Conservation (phyloP, 2,329 filamentous ascomycete genomes). For the Penicillium aurantiogriseum region DNA sequence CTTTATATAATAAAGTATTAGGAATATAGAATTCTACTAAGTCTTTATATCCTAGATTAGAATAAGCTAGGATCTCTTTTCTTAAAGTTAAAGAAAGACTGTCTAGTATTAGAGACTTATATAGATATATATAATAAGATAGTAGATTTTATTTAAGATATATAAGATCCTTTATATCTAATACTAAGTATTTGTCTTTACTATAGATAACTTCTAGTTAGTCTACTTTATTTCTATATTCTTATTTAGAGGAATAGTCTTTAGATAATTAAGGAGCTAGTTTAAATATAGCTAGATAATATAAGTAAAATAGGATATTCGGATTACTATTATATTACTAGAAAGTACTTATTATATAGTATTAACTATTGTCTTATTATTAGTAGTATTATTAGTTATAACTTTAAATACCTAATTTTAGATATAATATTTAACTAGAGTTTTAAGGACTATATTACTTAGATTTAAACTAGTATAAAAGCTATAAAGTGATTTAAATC, state of each 20-base stretch:
- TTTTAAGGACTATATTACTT: background rate
- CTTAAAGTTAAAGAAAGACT: no score
- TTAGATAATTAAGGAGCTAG: background rate
- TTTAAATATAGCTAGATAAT: background rate
- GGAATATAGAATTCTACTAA: no score
- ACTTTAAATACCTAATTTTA: background rate
- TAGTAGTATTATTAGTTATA: background rate
- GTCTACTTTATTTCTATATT: background rate
- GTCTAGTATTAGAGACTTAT: no score
- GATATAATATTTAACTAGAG: background rate
- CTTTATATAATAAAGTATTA: no score
- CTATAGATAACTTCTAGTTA: background rate
- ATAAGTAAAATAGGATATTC: background rate
- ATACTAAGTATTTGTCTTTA: background rate
- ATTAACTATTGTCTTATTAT: background rate
- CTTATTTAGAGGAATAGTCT: background rate
- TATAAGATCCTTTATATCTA: no score
- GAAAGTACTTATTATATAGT: background rate
- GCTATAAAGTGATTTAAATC: background rate
- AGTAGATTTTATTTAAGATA: no score
- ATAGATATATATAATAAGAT: no score
- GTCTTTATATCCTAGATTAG: no score
- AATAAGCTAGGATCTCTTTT: no score
- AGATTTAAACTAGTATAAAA: background rate
- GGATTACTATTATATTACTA: background rate